A percentile compares a stretch with the other conserved stretches of the same genome.
These are phyloP conservation scores for Mycocentrospora acerina DNA, from an alignment of 2,329 filamentous ascomycete genomes.

Conservation along the genomic window DNA sequence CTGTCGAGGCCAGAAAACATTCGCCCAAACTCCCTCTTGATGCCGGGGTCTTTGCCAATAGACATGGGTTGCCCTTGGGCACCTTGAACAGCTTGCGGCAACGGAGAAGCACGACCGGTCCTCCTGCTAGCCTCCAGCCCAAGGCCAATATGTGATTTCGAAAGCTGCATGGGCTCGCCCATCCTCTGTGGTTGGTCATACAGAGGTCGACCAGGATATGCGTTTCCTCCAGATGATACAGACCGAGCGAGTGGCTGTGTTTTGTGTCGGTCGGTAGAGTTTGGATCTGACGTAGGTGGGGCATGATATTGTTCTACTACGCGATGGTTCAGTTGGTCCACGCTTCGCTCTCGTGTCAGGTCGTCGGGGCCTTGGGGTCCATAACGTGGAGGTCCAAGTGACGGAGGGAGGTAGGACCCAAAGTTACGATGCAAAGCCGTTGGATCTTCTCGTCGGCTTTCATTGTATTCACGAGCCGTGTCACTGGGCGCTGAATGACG, in stretches of 20 bases:
- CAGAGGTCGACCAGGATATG: constrained; percentile 25
- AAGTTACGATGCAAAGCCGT: constrained; percentile 30
- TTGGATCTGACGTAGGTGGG: constrained; percentile 42
- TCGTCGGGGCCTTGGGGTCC: constrained; percentile 27
- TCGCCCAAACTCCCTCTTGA: constrained; percentile 91
- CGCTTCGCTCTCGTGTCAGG: constrained; percentile 34
- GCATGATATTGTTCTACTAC: constrained; percentile 43
- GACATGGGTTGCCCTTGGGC: constrained; percentile 79
- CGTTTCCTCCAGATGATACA: constrained; percentile 33
- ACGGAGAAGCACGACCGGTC: constrained; percentile 79
- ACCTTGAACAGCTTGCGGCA: constrained; percentile 92
- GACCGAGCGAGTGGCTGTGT: constrained; percentile 39
- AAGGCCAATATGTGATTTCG: constrained; percentile 71
- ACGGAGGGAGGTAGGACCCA: constrained; percentile 30
- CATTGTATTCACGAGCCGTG: constrained; percentile 25
- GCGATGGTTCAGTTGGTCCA: constrained; percentile 36
- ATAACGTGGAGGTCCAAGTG: constrained; percentile 26
- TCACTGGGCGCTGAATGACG: constrained; percentile 30
- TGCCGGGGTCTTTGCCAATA: constrained; percentile 79
- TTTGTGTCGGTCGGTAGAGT: constrained; percentile 35
- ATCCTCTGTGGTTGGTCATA: constrained; percentile 44
- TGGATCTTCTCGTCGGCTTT: constrained; percentile 35
- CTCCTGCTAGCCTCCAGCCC: constrained; percentile 73
- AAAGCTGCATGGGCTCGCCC: constrained; percentile 60
- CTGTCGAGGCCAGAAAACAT: constrained; percentile 93